Conservation (phyloP, 345 rosid genomes). For the Reutealis trisperma region DNA sequence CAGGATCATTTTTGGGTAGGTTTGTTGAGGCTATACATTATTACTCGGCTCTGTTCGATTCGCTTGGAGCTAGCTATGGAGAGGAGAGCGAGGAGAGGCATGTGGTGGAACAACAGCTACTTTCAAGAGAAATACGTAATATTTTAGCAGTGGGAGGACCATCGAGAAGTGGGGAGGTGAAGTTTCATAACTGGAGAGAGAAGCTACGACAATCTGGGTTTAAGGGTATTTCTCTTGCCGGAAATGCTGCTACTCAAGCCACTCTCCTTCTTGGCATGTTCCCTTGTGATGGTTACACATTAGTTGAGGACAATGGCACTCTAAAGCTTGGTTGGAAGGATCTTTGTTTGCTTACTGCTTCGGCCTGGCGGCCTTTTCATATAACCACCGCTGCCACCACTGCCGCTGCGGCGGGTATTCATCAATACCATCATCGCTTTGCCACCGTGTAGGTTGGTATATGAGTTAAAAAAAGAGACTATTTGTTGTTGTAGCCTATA, state of each 20-base stretch:
- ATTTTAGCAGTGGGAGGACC: constrained; percentile 92
- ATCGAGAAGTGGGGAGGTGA: constrained; percentile 63
- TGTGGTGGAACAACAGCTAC: constrained; percentile 91
- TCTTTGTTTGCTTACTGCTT: constrained; percentile 95
- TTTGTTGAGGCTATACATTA: constrained; percentile 98
- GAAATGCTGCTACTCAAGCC: constrained; percentile 94
- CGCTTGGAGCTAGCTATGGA: constrained; percentile 89
- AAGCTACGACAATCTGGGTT: constrained; percentile 86
- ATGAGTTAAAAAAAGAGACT: neutral
- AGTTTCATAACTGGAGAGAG: constrained; percentile 94
- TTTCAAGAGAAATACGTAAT: constrained; percentile 85
- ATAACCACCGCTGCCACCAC: neutral
- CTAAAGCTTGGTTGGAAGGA: constrained; percentile 99
- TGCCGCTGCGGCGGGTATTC: neutral
- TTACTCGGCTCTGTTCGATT: constrained; percentile 93
- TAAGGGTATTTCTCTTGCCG: constrained; percentile 74
- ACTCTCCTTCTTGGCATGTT: constrained; percentile 89
- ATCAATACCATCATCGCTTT: constrained; percentile 6
- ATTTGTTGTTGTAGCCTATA: no score
- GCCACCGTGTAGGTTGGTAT: constrained; percentile 4
- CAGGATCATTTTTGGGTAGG: constrained; percentile 87
- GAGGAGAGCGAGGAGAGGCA: constrained; percentile 99
- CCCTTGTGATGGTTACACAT: constrained; percentile 90
- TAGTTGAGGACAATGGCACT: constrained; percentile 91
- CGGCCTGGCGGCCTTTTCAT: constrained; percentile 88